These are phyloP conservation scores for Lophiostoma macrostomum DNA, from an alignment of 495 filamentous ascomycete genomes.

Conservation along the genomic window DNA sequence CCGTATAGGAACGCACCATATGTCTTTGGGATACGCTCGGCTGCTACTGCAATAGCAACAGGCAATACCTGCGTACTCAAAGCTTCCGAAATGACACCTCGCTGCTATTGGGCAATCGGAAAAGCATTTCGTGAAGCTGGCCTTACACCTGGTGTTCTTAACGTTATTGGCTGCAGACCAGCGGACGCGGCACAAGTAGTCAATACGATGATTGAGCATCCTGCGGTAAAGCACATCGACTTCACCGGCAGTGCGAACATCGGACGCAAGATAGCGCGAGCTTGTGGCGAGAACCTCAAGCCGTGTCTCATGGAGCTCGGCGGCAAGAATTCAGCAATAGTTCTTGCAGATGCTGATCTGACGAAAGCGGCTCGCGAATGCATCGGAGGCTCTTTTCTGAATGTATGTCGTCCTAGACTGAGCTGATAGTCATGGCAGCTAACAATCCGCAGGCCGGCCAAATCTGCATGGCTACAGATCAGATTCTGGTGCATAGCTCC, in stretches of 20 bases:
- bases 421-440: background rate
- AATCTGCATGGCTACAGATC: conserved; percentile 88
- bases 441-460: conserved; percentile 54
- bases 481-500: conserved; percentile 72
- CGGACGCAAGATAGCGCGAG: conserved; percentile 53
- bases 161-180: conserved; percentile 52
- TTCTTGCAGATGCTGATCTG: conserved; percentile 58
- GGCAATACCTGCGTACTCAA: conserved; percentile 77
- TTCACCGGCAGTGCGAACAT: conserved; percentile 58
- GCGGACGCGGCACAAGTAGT: conserved; percentile 54
- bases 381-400: conserved; percentile 52
- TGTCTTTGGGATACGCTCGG: conserved; percentile 43
- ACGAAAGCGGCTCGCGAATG: conserved; percentile 52
- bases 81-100: conserved; percentile 70
- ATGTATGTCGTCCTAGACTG: conserved; percentile 31
- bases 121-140: conserved; percentile 72
- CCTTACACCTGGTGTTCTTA: conserved; percentile 56
- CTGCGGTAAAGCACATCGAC: conserved; percentile 56
- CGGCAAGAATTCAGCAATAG: conserved; percentile 57
- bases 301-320: conserved; percentile 63
- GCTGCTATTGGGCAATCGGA: conserved; percentile 67
- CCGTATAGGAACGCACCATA: conserved; percentile 36
- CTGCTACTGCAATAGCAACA: conserved; percentile 71
- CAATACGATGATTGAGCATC: conserved; percentile 54
- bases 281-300: conserved; percentile 61